Base-by-base conservation (phyloP, 768 basidiomycete species). In the Boletales sp. region DNA sequence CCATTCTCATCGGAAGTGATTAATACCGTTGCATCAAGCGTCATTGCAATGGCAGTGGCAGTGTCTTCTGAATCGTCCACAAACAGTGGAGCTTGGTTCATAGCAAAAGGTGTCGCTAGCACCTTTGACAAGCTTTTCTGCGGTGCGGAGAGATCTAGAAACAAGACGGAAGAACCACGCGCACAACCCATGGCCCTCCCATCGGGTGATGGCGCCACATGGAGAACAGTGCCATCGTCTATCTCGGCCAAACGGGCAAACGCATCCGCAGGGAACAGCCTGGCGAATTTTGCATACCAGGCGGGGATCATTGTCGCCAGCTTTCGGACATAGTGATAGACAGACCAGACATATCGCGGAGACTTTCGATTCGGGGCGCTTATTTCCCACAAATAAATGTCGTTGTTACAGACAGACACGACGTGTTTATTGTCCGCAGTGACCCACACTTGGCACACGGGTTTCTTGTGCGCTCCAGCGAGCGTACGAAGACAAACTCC, bases 401-500 rank as follows among this genome's bases (percentile, higher is more conserved):
- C 48, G 43, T 47, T 50, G 32, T 45, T 46, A 47, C 58, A 59
- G 14, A 43, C 45, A 32, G 58, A 56, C 18, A 52, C 40, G 34
- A 60, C 19, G 27, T 50, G 31, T 38, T 45, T 47, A 19, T 48
- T 40, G 27, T 60, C 58, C 29, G 53, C 43, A 7, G 58, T 59
- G n/a, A 59, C 47, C 53, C 54, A 52, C 19, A 59, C 58, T n/a
- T 42, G 46, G 15, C 13, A 38, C 51, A 60, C 37, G 6, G 57
- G 46, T 21, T 59, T 60, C 19, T 40, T 47, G 44, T 60, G 59
- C n/a, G 18, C 39, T 43, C 52, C 47, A 27, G 50, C 8, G 10
- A 43, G 57, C 15, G 54, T 55, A 7, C 51, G 47, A 11, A 62
- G 35, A 34, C 54, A 58, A 15, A 53, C 52, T 41, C 48, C 62